Evolutionary conservation across 495 filamentous ascomycete species (phyloP).

Genomic region (Tuber umbilicatum): DNA sequence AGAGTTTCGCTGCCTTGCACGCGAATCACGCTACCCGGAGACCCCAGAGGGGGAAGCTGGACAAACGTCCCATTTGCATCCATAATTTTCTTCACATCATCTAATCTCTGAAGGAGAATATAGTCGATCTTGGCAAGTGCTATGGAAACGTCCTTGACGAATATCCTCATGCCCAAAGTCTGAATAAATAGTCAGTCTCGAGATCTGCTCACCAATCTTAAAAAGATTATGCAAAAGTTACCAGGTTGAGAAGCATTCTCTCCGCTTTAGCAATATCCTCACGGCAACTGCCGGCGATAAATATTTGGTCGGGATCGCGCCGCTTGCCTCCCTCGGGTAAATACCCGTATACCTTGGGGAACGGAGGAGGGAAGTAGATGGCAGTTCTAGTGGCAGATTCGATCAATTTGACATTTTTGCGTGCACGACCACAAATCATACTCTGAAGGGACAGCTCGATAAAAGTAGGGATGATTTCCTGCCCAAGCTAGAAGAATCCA

Average conservation of each 20-base stretch:
- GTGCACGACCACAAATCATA: conserved; percentile 78
- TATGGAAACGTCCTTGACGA: conserved; percentile 81
- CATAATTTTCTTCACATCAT: conserved; percentile 96
- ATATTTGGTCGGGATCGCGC: conserved; percentile 79
- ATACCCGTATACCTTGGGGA: conserved; percentile 82
- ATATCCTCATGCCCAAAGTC: conserved; percentile 61
- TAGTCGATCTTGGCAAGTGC: conserved; percentile 86
- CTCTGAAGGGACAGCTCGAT: conserved; percentile 84
- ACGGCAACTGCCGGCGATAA: conserved; percentile 79
- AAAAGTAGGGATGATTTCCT: conserved; percentile 71
- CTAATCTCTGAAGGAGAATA: conserved; percentile 80
- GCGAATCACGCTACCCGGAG: conserved; percentile 68
- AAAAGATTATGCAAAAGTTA: conserved; percentile 44
- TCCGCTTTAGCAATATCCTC: conserved; percentile 80
- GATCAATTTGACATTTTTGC: conserved; percentile 95
- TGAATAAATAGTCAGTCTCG: conserved; percentile 30
- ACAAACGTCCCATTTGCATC: conserved; percentile 93
- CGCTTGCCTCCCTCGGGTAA: conserved; percentile 68
- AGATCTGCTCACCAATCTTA: not conserved
- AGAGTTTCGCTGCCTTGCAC: conserved; percentile 88
- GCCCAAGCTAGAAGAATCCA: conserved; percentile 59
- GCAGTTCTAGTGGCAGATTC: conserved; percentile 89
- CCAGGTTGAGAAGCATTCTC: conserved; percentile 75
- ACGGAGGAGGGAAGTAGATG: conserved; percentile 94
- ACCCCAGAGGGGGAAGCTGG: conserved; percentile 76